Percentiles rank a stretch among this genome's conserved stretches.
Evolutionary conservation across 768 basidiomycete species (phyloP).

Genomic region (Tremella yokohamensis): DNA sequence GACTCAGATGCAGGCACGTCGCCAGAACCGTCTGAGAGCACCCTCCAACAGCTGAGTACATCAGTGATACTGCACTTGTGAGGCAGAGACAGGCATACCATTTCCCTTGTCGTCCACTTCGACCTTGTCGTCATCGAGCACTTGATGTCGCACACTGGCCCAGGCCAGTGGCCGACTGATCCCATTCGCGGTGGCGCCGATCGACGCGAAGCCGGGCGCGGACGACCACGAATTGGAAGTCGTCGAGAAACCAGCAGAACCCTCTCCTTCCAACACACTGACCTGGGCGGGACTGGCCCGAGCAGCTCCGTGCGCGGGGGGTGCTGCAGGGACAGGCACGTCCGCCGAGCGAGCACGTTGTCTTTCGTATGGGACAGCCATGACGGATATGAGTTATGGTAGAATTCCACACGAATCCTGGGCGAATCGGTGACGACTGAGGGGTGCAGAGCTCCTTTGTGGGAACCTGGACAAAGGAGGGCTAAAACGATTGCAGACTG

Average conservation of each 20-base stretch:
- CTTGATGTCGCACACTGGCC: slow-evolving; percentile 22
- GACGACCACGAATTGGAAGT: slow-evolving; percentile 1
- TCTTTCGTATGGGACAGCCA: no score
- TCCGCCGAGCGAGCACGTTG: no score
- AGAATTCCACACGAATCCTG: no score
- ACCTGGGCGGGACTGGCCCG: no score
- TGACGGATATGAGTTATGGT: no score
- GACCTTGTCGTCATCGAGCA: slow-evolving; percentile 6
- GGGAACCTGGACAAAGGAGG: no score
- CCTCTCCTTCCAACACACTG: not conserved
- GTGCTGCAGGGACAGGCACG: no score
- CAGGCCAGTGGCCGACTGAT: slow-evolving; percentile 20
- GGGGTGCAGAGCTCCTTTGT: no score
- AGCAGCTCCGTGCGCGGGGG: no score
- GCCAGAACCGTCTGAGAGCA: slow-evolving; percentile 43
- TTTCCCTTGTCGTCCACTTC: slow-evolving; percentile 8
- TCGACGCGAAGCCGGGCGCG: not conserved
- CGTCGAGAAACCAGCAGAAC: not conserved
- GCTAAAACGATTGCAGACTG: no score
- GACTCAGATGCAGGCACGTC: slow-evolving; percentile 39
- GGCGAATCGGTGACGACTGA: no score
- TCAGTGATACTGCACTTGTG: not conserved
- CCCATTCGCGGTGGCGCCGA: not conserved
- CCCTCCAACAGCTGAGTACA: slow-evolving; percentile 8
- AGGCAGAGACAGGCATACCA: not conserved